These are phyloP conservation scores for Stephanodiscus triporus DNA, from an alignment of 108 stramenopile species.

Conservation along the genomic window DNA sequence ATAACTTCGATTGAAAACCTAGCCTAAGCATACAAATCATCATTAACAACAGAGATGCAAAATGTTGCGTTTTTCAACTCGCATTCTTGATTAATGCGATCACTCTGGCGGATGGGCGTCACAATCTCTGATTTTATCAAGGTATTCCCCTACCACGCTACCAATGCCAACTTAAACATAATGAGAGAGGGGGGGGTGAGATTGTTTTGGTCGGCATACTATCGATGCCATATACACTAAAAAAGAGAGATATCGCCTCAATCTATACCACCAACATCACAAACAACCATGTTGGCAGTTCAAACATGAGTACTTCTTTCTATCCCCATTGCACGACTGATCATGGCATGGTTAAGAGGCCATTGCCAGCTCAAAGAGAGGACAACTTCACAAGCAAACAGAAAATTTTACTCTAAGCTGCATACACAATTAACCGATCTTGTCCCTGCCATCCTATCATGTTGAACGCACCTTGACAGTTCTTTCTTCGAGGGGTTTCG, in stretches of 20 bases:
- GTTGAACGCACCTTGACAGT: too few species aligned
- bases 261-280: constrained; percentile 9
- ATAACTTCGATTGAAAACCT: too few species aligned
- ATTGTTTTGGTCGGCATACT: background rate
- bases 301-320: constrained; percentile 6
- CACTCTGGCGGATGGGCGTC: background rate
- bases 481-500: too few species aligned
- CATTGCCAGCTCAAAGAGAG: constrained; percentile 6
- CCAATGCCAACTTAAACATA: background rate
- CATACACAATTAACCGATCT: too few species aligned
- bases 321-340: background rate
- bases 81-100: background rate
- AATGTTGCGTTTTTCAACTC: too few species aligned
- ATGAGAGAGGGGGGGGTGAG: background rate
- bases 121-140: background rate
- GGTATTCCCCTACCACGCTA: background rate
- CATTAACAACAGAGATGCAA: too few species aligned
- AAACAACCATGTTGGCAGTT: constrained; percentile 1
- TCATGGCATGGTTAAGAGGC: background rate
- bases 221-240: background rate
- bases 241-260: background rate
- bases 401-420: background rate
- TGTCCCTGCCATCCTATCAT: too few species aligned
- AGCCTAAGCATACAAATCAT: too few species aligned
- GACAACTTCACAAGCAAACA: background rate